Percentiles rank a stretch among this genome's conserved stretches.
Conservation (phyloP, 305 asterid species). For the Fraxinus floribunda region DNA sequence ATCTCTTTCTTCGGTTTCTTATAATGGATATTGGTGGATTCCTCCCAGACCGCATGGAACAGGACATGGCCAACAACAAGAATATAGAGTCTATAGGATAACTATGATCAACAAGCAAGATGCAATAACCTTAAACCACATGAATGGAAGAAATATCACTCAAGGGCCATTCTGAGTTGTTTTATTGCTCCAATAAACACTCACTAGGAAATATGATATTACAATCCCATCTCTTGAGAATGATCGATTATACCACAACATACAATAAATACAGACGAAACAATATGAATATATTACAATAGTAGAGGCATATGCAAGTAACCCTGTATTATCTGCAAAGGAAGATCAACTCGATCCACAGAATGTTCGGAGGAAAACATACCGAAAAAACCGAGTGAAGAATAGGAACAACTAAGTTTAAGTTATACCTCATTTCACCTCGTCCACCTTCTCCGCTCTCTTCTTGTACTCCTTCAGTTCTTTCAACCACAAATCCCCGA, state of each 20-base stretch:
- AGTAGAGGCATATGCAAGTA: background rate
- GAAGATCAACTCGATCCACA: background rate
- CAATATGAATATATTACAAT: constrained; percentile 8
- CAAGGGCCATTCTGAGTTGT: background rate
- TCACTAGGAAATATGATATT: background rate
- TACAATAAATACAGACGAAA: constrained; percentile 10
- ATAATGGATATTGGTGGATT: too few species aligned
- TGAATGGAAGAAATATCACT: background rate
- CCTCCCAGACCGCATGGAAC: background rate
- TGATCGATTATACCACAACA: background rate
- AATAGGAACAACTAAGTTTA: background rate
- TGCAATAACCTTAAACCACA: background rate
- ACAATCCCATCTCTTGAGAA: constrained; percentile 10
- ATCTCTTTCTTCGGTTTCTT: too few species aligned
- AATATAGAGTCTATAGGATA: background rate
- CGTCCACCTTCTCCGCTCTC: constrained; percentile 34
- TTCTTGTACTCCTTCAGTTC: constrained; percentile 65
- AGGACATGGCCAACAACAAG: background rate
- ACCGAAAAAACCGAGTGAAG: background rate
- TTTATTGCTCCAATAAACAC: constrained; percentile 3
- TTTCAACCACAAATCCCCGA: constrained; percentile 77
- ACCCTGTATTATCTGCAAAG: background rate
- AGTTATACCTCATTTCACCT: constrained; percentile 17
- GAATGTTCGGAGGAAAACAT: background rate
- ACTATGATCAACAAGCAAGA: background rate